Conservation (phyloP, 2,329 filamentous ascomycete species). For the Escovopsis sp. region DNA sequence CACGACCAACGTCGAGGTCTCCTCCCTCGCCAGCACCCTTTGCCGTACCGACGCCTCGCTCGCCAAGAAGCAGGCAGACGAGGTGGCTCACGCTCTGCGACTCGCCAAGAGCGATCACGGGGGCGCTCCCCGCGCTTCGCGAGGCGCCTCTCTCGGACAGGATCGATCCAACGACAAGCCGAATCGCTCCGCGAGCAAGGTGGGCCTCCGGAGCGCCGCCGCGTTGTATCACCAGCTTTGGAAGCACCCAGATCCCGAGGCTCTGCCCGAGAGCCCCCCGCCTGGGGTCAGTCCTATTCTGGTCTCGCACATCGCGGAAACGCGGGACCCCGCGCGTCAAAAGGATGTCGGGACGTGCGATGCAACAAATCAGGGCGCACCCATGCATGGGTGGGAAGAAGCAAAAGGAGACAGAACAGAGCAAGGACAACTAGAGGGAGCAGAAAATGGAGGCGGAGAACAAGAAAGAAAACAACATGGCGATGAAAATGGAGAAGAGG, state of each 20-base stretch:
- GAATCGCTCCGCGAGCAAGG: slow-evolving; percentile 26
- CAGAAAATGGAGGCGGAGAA: too few relatives aligned
- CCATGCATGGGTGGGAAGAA: too few relatives aligned
- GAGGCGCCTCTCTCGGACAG: slow-evolving; percentile 39
- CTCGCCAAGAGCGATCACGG: slow-evolving; percentile 28
- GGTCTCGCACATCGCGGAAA: slow-evolving; percentile 20
- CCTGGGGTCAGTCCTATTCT: slow-evolving; percentile 34
- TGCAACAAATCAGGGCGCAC: too few relatives aligned
- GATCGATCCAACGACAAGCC: slow-evolving; percentile 28
- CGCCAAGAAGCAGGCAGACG: slow-evolving; percentile 34
- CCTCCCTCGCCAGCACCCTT: slow-evolving; percentile 55
- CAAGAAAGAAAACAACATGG: too few relatives aligned
- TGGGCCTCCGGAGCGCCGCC: slow-evolving; percentile 8
- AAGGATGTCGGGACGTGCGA: too few relatives aligned
- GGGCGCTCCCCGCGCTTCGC: slow-evolving; percentile 22
- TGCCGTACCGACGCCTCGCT: slow-evolving; percentile 45
- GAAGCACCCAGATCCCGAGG: slow-evolving; percentile 40
- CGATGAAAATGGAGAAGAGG: too few relatives aligned
- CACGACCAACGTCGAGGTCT: slow-evolving; percentile 52
- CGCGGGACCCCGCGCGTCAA: too few relatives aligned
- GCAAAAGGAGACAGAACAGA: too few relatives aligned
- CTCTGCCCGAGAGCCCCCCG: slow-evolving; percentile 33
- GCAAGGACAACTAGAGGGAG: too few relatives aligned
- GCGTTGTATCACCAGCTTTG: slow-evolving; percentile 35
- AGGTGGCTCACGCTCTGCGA: slow-evolving; percentile 30